Percentiles rank a stretch among this genome's conserved stretches.
phyloP scores from a whole-genome alignment of 768 basidiomycete genomes.

The Pulveroboletus sp. region DNA sequence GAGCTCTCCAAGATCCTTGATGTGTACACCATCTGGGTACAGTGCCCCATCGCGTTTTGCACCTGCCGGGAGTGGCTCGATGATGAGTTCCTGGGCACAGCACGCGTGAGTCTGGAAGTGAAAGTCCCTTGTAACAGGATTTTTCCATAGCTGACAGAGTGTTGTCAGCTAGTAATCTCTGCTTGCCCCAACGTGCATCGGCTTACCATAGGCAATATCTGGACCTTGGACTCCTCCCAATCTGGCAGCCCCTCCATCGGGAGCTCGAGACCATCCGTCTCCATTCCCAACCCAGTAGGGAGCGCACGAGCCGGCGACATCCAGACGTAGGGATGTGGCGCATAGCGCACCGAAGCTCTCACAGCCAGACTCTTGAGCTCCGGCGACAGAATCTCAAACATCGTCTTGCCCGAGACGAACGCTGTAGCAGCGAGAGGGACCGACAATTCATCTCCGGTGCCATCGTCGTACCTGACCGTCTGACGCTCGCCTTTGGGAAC shows the following conservation, averaged over 20 bases:
- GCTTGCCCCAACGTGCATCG: neutral
- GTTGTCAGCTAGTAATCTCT: neutral
- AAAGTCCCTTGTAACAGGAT: conserved; percentile 73
- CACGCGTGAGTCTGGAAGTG: conserved; percentile 92
- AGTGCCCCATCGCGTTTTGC: conserved; percentile 57
- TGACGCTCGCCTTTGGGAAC: conserved; percentile 67
- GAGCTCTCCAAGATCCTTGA: conserved; percentile 72
- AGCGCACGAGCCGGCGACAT: conserved; percentile 73
- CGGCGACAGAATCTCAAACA: conserved; percentile 74
- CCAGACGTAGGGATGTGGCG: conserved; percentile 88
- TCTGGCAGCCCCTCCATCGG: conserved; percentile 61
- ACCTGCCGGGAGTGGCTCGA: conserved; percentile 66
- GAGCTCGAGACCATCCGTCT: conserved; percentile 70
- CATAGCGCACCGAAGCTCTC: conserved; percentile 67
- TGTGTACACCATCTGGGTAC: conserved; percentile 76
- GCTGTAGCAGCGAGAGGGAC: conserved; percentile 88
- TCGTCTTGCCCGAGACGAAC: conserved; percentile 76
- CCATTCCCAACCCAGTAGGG: conserved; percentile 80
- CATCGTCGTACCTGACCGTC: conserved; percentile 75
- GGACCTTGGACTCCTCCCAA: conserved; percentile 75
- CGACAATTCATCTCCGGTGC: conserved; percentile 73
- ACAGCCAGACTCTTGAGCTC: conserved; percentile 79
- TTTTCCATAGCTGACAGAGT: conserved; percentile 77
- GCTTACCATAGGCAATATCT: conserved; percentile 61
- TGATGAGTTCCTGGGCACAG: conserved; percentile 57